phyloP scores from a whole-genome alignment of 2,329 filamentous ascomycete species.

The Neopestalotiopsis clavispora region DNA sequence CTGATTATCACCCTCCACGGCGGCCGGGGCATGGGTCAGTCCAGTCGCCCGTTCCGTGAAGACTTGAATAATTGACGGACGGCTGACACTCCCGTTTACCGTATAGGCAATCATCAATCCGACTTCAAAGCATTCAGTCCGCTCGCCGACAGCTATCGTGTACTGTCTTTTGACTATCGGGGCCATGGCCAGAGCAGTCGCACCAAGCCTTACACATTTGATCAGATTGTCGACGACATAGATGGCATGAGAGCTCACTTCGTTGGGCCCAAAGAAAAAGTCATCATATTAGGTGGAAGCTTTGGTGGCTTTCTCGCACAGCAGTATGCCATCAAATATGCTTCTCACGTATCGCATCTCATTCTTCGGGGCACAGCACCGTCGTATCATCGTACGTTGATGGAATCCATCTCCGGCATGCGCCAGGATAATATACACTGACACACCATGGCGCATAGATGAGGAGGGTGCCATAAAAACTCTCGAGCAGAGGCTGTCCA shows the following conservation, averaged over 20 bases:
- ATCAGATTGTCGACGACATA: conserved; percentile 43
- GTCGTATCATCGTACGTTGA: conserved; percentile 39
- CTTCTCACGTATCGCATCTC: conserved; percentile 34
- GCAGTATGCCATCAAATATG: conserved; percentile 43
- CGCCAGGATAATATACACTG: background rate
- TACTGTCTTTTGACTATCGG: conserved; percentile 42
- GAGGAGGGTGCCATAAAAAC: conserved; percentile 39
- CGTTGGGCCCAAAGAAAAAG: conserved; percentile 26
- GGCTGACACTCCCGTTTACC: background rate
- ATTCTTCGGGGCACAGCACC: conserved; percentile 43
- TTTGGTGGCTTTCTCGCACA: conserved; percentile 45
- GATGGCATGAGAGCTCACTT: conserved; percentile 38
- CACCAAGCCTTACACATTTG: conserved; percentile 40
- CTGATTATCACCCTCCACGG: conserved; percentile 43
- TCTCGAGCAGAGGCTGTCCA: conserved; percentile 36
- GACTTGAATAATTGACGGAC: background rate
- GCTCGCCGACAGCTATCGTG: conserved; percentile 32
- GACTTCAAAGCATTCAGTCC: conserved; percentile 39
- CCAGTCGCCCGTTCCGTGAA: background rate
- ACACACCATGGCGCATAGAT: conserved; percentile 26
- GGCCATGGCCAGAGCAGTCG: conserved; percentile 41
- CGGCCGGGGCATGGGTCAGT: conserved; percentile 39
- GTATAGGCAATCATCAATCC: conserved; percentile 37
- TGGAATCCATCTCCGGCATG: background rate
- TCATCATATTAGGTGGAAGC: conserved; percentile 42